Percentiles rank a stretch among this genome's conserved stretches.
Evolutionary conservation across 768 basidiomycete genomes (phyloP).

Genomic region (Psilocybe subaeruginosa): DNA sequence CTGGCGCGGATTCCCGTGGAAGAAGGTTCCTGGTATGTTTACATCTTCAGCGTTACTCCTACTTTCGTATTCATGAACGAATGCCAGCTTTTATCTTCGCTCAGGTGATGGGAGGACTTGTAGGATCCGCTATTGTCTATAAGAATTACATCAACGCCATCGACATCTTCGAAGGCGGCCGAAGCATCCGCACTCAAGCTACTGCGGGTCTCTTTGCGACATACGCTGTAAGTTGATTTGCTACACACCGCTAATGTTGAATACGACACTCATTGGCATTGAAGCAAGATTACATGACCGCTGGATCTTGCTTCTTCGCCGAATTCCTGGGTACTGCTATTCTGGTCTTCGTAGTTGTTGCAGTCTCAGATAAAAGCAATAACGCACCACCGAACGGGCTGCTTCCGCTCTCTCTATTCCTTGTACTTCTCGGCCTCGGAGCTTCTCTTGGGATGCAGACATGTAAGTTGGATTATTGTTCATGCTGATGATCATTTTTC

Average conservation of each 20-base stretch:
- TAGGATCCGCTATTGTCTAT: conserved; percentile 61
- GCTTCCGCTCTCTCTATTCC: conserved; percentile 56
- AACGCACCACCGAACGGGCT: conserved; percentile 50
- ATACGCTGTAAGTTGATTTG: conserved; percentile 3
- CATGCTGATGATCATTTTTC: neutral
- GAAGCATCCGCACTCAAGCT: conserved; percentile 49
- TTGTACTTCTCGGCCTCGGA: conserved; percentile 60
- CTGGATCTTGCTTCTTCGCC: conserved; percentile 40
- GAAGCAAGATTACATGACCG: conserved; percentile 26
- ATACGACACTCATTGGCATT: neutral
- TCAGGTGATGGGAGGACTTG: conserved; percentile 65
- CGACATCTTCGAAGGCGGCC: conserved; percentile 61
- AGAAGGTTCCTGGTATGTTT: conserved; percentile 63
- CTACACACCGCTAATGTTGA: neutral
- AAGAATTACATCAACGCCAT: conserved; percentile 71
- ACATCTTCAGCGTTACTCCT: neutral
- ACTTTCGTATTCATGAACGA: no score
- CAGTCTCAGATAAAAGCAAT: conserved; percentile 51
- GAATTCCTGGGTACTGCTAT: conserved; percentile 62
- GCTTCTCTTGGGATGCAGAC: conserved; percentile 66
- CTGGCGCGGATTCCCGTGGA: conserved; percentile 77
- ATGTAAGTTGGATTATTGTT: conserved; percentile 23
- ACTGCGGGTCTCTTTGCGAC: conserved; percentile 40
- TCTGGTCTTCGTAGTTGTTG: conserved; percentile 57
- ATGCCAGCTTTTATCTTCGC: conserved; percentile 34